Base-by-base conservation (phyloP, 306 rosid species). In the Gynostemma pentaphyllum region DNA sequence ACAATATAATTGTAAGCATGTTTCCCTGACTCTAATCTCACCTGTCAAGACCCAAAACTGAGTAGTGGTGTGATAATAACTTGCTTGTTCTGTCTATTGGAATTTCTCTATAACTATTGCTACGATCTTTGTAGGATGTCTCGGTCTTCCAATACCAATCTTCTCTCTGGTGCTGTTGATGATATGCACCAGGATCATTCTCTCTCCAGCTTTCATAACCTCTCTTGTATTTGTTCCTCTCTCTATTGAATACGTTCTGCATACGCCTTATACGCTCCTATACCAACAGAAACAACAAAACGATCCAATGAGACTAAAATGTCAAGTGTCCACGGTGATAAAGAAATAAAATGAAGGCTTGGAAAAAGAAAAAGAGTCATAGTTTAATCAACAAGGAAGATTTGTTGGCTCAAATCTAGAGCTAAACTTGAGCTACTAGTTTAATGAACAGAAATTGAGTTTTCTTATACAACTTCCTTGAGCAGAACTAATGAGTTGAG, bases 81-180 rank as follows among this genome's bases (percentile, higher is more conserved):
- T 82, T 86, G 79, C 76, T 76, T 29, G 75, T 69, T 47, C 74
- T 75, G 51, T 78, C 86, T 63, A 81, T 81, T 32, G 99, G 90
- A 75, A 75, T 34, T 75, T 86, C 85, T 66, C 72, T 79, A 78
- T 81, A 80, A 71, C 76, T 79, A 62, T 83, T 70, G 73, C 83
- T 80, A 57, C 72, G 72, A 68, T 88, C 86, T 66, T 72, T 84
- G 62, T 74, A 79, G 63, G 94, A 84, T 34, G 86, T 59, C 65
- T 84, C 91, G 14, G 95, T 21, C 76, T 94, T 86, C 99, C 99
- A 94, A 74, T 94, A 94, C 99, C 99, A 94, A 74, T 94, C 99
- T 16, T 94, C 97, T 72, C 97, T 80, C 78, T 86, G 97, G 65
- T 70, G 86, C 46, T 94, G 87, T 29, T 88, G 97, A 68, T 83